These are phyloP conservation scores for Immersiporthe knoxdaviesiana DNA, from an alignment of 2,329 filamentous ascomycete genomes.

Conservation along the genomic window DNA sequence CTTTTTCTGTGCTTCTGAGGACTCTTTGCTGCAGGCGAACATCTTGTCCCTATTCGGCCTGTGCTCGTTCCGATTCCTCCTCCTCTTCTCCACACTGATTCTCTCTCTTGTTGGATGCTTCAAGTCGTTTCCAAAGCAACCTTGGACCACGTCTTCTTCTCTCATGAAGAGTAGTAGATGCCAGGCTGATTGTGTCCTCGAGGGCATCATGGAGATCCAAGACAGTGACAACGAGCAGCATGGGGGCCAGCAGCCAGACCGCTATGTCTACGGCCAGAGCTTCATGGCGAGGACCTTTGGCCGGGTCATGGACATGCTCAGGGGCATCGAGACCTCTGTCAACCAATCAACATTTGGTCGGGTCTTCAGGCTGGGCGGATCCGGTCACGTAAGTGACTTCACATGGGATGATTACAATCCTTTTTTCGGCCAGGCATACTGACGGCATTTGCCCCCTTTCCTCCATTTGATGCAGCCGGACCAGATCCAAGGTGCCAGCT, in stretches of 20 bases:
- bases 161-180: constrained; percentile 20
- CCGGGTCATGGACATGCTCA: constrained; percentile 30
- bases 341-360: constrained; percentile 51
- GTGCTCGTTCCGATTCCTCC: not conserved
- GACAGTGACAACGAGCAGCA: constrained; percentile 13
- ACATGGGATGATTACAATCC: no score
- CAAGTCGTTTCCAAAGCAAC: constrained; percentile 8
- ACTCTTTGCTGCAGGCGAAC: not conserved
- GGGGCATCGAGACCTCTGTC: constrained; percentile 36
- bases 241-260: constrained; percentile 17
- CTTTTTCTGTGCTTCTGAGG: constrained; percentile 5
- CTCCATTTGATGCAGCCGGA: constrained; percentile 53
- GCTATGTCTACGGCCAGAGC: constrained; percentile 19
- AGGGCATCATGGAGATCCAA: constrained; percentile 8
- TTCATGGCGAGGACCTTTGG: constrained; percentile 23
- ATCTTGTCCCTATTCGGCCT: not conserved
- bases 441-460: not conserved
- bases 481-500: constrained; percentile 69
- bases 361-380: constrained; percentile 66
- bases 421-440: not conserved
- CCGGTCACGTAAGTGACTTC: constrained; percentile 50
- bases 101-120: not conserved
- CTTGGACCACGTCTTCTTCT: not conserved
- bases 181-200: not conserved
- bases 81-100: not conserved